Percentiles rank a stretch among this genome's conserved stretches.
Evolutionary conservation across 257 asterid species (phyloP).

Genomic region (Orobanche coerulescens): DNA sequence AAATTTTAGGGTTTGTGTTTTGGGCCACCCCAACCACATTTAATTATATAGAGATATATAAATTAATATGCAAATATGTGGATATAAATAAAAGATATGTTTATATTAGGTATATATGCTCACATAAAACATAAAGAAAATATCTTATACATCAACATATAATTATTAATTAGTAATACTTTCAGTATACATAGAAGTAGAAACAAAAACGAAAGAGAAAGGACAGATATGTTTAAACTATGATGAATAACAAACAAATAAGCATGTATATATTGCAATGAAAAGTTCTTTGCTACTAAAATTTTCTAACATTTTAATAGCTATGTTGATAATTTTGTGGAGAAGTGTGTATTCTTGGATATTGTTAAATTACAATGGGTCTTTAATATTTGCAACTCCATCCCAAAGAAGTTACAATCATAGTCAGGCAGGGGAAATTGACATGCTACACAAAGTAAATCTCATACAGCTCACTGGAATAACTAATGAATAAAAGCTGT

Average conservation of each 20-base stretch:
- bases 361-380: no score
- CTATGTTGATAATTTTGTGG: not conserved
- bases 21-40: not conserved
- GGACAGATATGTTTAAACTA: not conserved
- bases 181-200: not conserved
- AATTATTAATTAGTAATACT: not conserved
- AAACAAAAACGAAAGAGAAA: not conserved
- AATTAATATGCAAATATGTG: not conserved
- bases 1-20: not conserved
- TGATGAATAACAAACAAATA: not conserved
- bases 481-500: not conserved
- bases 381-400: not conserved
- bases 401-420: not conserved
- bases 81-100: not conserved
- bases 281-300: not conserved
- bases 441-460: not conserved
- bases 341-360: no score
- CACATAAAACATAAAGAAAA: not conserved
- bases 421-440: not conserved
- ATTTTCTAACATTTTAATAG: not conserved
- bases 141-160: not conserved
- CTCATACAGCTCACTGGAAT: constrained; percentile 6
- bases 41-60: not conserved
- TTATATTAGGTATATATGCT: not conserved
- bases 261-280: not conserved